Evolutionary conservation across 2,329 filamentous ascomycete species (phyloP).

Genomic region (Taxawa tesnikishii): DNA sequence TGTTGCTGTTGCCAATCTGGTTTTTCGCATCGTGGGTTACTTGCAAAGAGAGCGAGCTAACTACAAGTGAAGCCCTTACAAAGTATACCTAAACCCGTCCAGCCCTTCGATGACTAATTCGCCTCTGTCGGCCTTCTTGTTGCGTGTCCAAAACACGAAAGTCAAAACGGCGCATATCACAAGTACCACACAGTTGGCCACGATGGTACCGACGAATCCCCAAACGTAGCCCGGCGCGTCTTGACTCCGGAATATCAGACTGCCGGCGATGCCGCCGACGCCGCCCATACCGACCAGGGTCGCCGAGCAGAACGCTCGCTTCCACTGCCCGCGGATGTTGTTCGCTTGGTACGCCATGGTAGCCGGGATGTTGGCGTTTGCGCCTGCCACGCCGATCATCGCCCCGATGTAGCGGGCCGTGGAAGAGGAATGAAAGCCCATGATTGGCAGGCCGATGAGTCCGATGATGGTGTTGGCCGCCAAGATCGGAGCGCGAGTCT

Average conservation of each 20-base stretch:
- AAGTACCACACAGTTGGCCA: too few relatives aligned
- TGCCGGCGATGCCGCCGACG: conserved; percentile 64
- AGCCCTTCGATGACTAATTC: too few relatives aligned
- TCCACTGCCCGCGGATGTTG: conserved; percentile 81
- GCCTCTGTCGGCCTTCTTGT: too few relatives aligned
- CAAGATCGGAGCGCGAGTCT: conserved; percentile 53
- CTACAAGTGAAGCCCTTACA: too few relatives aligned
- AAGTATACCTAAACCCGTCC: too few relatives aligned
- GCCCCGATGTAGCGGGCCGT: conserved; percentile 59
- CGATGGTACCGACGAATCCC: too few relatives aligned
- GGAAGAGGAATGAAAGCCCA: conserved; percentile 50
- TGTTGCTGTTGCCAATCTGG: too few relatives aligned
- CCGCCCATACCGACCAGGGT: conserved; percentile 67
- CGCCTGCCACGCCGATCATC: conserved; percentile 63
- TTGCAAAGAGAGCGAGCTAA: too few relatives aligned
- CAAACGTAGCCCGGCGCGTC: conserved; percentile 25
- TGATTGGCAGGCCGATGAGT: conserved; percentile 57
- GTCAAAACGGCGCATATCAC: too few relatives aligned
- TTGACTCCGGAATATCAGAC: conserved; percentile 53
- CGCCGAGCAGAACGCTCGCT: conserved; percentile 65
- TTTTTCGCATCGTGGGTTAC: too few relatives aligned
- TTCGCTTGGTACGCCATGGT: conserved; percentile 71
- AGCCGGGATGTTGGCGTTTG: conserved; percentile 64
- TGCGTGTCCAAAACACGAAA: too few relatives aligned
- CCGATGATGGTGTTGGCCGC: conserved; percentile 49